Base-by-base conservation (phyloP, 306 rosid genomes). In the Canavalia gladiata region DNA sequence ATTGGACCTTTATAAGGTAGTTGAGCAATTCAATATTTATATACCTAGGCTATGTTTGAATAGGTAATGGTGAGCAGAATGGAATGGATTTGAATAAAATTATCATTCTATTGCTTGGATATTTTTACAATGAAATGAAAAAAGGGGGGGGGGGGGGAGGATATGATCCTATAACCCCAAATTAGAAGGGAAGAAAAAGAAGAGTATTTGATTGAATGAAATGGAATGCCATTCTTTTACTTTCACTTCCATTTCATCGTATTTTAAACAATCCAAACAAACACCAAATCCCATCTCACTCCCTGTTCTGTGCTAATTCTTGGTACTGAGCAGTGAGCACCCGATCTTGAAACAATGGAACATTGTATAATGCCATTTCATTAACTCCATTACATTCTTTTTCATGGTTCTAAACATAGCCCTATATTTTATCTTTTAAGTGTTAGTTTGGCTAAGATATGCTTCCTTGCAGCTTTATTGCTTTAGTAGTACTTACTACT, bases 21-120 rank as follows among this genome's bases (percentile, higher is more conserved):
- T 69, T 49, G 66, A 60, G 73, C 37, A 67, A 66, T 59, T 25
- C 45, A 49, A 29, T 62, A 25, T 63, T 63, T 58, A 64, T 13
- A 63, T 29, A 1, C 55, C 2, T 0, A 9, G 4, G 2, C 56
- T 6, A 66, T 18, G 18, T 66, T 18, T 66, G 5, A 18, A 18
- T 6, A 8, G 25, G 25, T 25, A 66, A 28, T 8, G 54, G 6
- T 18, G 8, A 67, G 41, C 25, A 54, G 5, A 42, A 7, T 43
- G 73, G 47, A 43, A 43, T 43, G 8, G 8, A 43, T 6, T 43
- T 1, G 47, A 43, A 42, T 65, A 18, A 41, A 66, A 1, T 66
- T 42, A 42, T 43, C 3, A 25, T 25, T 25, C 3, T 28, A 66
- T 66, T 66, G 34, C 18, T 66, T 66, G 72, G 13, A 10, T 42